A percentile compares a stretch with the other conserved stretches of the same genome.
phyloP scores from a whole-genome alignment of 306 rosid genomes.

The Cucurbita pepo region DNA sequence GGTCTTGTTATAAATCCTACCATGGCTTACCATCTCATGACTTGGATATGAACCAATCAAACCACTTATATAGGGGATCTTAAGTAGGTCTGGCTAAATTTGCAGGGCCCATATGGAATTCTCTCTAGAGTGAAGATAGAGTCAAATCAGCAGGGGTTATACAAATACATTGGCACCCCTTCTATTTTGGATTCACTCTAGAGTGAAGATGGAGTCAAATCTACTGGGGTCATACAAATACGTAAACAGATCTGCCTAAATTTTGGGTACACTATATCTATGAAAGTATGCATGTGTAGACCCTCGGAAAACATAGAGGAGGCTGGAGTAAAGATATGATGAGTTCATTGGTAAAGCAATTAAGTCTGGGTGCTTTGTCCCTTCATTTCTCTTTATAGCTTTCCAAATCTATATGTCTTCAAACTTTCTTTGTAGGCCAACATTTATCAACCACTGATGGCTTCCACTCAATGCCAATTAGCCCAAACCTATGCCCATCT shows the following conservation, averaged over 20 bases:
- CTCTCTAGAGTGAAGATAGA: not conserved
- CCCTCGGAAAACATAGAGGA: not conserved
- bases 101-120: not conserved
- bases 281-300: not conserved
- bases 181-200: not conserved
- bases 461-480: not conserved
- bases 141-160: not conserved
- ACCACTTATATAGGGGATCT: not conserved
- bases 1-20: too few relatives aligned
- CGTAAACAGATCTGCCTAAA: too few relatives aligned
- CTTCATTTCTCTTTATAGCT: not conserved
- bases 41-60: not conserved
- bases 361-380: not conserved
- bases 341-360: not conserved
- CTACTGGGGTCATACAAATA: too few relatives aligned
- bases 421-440: not conserved
- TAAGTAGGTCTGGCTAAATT: not conserved
- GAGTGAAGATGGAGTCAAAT: too few relatives aligned
- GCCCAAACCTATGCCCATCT: not conserved
- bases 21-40: too few relatives aligned
- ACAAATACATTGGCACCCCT: not conserved
- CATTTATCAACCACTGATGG: not conserved
- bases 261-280: not conserved
- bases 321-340: not conserved
- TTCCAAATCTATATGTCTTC: not conserved